Conservation (phyloP, 75 land plant genomes). For the Pseudotsuga menziesii region DNA sequence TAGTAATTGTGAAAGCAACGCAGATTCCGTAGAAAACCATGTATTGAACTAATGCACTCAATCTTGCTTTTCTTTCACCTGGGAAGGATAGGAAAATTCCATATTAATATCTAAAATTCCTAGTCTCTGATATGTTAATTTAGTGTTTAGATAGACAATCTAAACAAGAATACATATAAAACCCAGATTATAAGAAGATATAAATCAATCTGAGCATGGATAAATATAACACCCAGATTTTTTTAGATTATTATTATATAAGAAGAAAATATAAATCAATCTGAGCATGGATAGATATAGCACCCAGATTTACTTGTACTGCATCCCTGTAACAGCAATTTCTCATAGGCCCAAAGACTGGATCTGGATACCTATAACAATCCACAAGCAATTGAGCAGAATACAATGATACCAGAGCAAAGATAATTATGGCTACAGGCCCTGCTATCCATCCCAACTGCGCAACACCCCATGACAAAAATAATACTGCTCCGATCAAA, state of each 20-base stretch:
- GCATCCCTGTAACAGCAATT: slow-evolving; percentile 54
- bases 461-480: slow-evolving; percentile 24
- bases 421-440: no score
- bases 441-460: slow-evolving; percentile 49
- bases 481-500: no score
- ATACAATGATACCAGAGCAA: no score
- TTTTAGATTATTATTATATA: background rate
- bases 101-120: background rate
- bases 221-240: background rate
- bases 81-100: background rate
- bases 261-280: background rate
- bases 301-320: slow-evolving; percentile 53
- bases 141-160: background rate
- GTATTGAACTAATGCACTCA: slow-evolving; percentile 36
- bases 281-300: background rate
- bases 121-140: no score
- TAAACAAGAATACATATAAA: background rate
- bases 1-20: slow-evolving; percentile 54
- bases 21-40: slow-evolving; percentile 26
- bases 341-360: slow-evolving; percentile 2
- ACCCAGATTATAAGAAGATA: background rate
- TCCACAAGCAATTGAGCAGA: no score
- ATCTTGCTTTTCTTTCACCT: slow-evolving; percentile 36
- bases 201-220: background rate
- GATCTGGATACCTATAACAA: no score